A percentile compares a stretch with the other conserved stretches of the same genome.
These are phyloP conservation scores for Phytophthora chlamydospora DNA, from an alignment of 352 stramenopile species.

Conservation along the genomic window DNA sequence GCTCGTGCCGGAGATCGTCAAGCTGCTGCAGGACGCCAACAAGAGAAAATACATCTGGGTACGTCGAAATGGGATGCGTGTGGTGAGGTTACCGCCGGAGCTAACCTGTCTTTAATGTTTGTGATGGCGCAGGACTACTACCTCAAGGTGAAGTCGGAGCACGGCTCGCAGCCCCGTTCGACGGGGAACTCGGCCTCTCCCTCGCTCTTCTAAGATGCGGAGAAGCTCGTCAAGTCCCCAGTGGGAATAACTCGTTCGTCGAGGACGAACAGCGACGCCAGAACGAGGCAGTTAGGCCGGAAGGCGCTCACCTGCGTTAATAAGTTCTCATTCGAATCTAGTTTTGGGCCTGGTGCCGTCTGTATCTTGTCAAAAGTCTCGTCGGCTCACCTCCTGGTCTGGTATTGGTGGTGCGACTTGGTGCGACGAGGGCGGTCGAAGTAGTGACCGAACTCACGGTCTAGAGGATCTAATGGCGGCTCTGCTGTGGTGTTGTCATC, in stretches of 20 bases:
- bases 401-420: constrained; percentile 17
- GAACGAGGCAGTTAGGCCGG: constrained; percentile 25
- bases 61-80: constrained; percentile 22
- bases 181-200: constrained; percentile 47
- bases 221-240: constrained; percentile 3
- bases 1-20: constrained; percentile 82
- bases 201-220: constrained; percentile 66
- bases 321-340: constrained; percentile 30
- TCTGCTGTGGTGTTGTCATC: constrained; percentile 13
- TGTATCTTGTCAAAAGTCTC: constrained; percentile 4
- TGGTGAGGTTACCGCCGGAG: not conserved
- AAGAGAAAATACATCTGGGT: constrained; percentile 89
- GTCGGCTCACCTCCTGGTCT: constrained; percentile 20
- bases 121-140: constrained; percentile 63
- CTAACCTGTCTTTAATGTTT: constrained; percentile 20
- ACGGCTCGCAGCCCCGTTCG: constrained; percentile 22
- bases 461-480: constrained; percentile 31
- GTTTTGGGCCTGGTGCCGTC: constrained; percentile 1
- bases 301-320: constrained; percentile 19
- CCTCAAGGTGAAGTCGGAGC: constrained; percentile 73
- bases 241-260: constrained; percentile 1
- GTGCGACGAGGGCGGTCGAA: constrained; percentile 29
- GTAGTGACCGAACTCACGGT: constrained; percentile 51
- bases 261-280: constrained; percentile 2
- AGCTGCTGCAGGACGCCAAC: constrained; percentile 80